Conservation (phyloP, 2,329 filamentous ascomycete genomes). For the Cytospora mali region DNA sequence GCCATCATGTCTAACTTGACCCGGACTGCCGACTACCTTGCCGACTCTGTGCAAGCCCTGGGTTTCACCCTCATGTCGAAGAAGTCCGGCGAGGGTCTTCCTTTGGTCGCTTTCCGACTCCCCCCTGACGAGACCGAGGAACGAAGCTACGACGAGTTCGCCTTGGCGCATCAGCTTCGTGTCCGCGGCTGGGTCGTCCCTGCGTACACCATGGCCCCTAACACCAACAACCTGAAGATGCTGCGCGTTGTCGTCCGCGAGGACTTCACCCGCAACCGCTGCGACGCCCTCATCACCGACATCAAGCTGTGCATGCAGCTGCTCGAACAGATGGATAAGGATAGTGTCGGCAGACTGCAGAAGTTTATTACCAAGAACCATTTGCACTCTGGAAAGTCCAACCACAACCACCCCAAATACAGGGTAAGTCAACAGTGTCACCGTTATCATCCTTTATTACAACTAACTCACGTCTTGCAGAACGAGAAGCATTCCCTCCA, state of each 20-base stretch:
- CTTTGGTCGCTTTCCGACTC: conserved; percentile 87
- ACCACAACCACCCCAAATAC: conserved; percentile 55
- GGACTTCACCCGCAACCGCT: conserved; percentile 82
- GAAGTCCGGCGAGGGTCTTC: conserved; percentile 74
- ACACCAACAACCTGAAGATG: conserved; percentile 83
- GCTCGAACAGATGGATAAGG: conserved; percentile 73
- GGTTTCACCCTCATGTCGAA: conserved; percentile 91
- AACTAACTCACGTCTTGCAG: conserved; percentile 39
- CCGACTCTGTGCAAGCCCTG: conserved; percentile 69
- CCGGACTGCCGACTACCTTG: conserved; percentile 84
- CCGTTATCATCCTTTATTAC: not conserved
- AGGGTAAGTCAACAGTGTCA: conserved; percentile 42
- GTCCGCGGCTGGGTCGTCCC: conserved; percentile 91
- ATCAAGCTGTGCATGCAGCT: conserved; percentile 75
- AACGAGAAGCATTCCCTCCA: conserved; percentile 85
- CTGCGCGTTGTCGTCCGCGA: conserved; percentile 90
- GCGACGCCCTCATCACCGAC: conserved; percentile 76
- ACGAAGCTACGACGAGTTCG: conserved; percentile 71
- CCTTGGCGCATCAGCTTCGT: conserved; percentile 81
- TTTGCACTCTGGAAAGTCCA: conserved; percentile 54
- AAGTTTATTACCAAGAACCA: conserved; percentile 64
- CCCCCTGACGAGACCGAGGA: conserved; percentile 62
- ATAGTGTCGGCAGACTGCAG: conserved; percentile 69
- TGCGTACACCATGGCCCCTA: conserved; percentile 94
- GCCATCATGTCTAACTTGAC: conserved; percentile 95